Base-by-base conservation (phyloP, 1,284 basidiomycete species). In the Naganishia liquefaciens region DNA sequence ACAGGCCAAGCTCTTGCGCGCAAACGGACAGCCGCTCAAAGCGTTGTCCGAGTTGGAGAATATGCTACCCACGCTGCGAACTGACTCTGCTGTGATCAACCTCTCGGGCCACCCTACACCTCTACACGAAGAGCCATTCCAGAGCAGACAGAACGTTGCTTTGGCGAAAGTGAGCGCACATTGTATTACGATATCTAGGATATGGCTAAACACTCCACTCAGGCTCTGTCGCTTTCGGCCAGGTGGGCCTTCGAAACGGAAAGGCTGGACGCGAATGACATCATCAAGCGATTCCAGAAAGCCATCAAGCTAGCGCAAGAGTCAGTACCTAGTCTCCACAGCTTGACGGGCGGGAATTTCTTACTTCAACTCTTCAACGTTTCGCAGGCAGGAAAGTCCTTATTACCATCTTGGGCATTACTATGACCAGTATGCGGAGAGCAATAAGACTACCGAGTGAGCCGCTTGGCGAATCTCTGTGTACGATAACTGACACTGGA, bases 181-280 rank as follows among this genome's bases (percentile, higher is more conserved):
- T n/a, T 19, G 15, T 53, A n/a, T 33, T 17, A 6, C 7, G 9
- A 17, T 7, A 49, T 33, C 23, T 30, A 39, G 5, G n/a, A 13
- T 30, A 10, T 6, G 23, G 6, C 52, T 71, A 27, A 69, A 64
- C 15, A 54, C 11, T n/a, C 17, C n/a, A n/a, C 7, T 28, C 73
- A 97, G 91, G 91, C 91, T 3, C 84, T 88, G 63, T 82, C 95
- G 27, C 82, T 97, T n/a, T 87, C 89, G 37, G 93, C 93, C 9
- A 86, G 92, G 11, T 97, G 96, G 90, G 90, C 93, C 84, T 86
- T 88, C 60, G 93, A 96, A 65, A 89, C 91, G 0, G 93, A 90
- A 68, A 84, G 96, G 3, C 84, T 87, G 73, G 88, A 90, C n/a
- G 77, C 80, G 19, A 84, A 84, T 46, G 80, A 85, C 10, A 85